Evolutionary conservation across 129 eudicot species (phyloP), one percentile per base, ranked within the genome.

Genomic region (Pulicaria dysenterica): DNA sequence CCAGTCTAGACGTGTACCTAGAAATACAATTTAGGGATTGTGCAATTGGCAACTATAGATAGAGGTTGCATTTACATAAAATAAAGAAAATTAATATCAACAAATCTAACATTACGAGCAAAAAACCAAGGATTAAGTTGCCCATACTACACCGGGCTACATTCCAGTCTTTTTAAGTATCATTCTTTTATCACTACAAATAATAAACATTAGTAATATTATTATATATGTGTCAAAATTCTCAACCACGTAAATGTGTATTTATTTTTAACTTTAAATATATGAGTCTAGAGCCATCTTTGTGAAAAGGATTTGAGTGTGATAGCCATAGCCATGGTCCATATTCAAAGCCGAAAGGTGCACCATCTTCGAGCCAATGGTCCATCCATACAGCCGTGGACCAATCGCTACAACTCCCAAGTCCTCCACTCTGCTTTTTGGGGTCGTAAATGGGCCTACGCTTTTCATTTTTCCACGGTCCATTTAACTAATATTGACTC

Each of bases 361-460:
- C 64, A 31, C 70, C 63, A 77, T 62, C 40, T 14, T 7, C 15
- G 16, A 77, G 64, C 81, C 56, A 36, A 56, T 77, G 81, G 81
- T 76, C 81, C 75, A 41, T 48, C 2, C 17, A 41, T 8, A 31
- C 5, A 46, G 38, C 10, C 53, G 71, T 77, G 76, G 71, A 77
- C 81, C 81, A 77, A 77, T 77, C 39, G 39, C 49, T 40, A 40
- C 11, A 56, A 69, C 15, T 77, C 75, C 56, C 11, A 69, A 69
- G 14, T 69, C 46, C 24, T 16, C 36, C 73, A 64, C 58, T 45
- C 37, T 6, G 4, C 55, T 68, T 57, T 70, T 60, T 68, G 60
- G 69, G 38, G 5, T 60, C 54, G 58, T 40, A 19, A 37, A 58
- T 77, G 63, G 75, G 70, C 70, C 81, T 24, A 77, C 63, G 1